Percentiles rank a stretch among this genome's conserved stretches.
phyloP scores from a whole-genome alignment of 495 filamentous ascomycete genomes.

The Chaetomidium leptoderma region DNA sequence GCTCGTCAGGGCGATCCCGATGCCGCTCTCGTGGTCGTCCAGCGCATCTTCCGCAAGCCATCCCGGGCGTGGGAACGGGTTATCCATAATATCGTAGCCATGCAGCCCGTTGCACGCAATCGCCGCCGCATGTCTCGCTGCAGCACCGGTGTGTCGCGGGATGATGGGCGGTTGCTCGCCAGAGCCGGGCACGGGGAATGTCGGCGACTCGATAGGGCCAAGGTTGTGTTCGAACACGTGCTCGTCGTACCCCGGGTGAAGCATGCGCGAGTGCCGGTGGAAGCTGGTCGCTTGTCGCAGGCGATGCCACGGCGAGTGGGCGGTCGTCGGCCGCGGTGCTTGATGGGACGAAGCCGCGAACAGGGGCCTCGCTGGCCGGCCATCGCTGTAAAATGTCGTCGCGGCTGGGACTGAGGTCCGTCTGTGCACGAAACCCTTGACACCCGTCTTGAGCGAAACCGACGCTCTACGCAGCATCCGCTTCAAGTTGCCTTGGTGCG shows the following conservation, averaged over 20 bases:
- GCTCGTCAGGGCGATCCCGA: conserved; percentile 65
- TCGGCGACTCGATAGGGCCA: conserved; percentile 35
- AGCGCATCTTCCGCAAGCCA: conserved; percentile 37
- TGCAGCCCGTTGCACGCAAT: conserved; percentile 49
- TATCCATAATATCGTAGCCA: conserved; percentile 53
- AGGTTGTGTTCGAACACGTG: conserved; percentile 33
- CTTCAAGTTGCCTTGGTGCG: conserved; percentile 34
- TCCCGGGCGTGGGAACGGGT: conserved; percentile 28
- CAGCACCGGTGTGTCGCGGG: conserved; percentile 55
- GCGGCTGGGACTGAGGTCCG: conserved; percentile 45
- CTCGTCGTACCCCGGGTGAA: conserved; percentile 34
- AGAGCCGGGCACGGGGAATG: conserved; percentile 44
- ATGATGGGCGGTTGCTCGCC: conserved; percentile 51
- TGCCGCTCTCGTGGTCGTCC: conserved; percentile 73
- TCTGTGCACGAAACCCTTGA: conserved; percentile 44
- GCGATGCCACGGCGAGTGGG: conserved; percentile 46
- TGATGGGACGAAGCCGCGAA: conserved; percentile 18
- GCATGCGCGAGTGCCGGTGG: conserved; percentile 40
- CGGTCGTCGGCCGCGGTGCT: conserved; percentile 37
- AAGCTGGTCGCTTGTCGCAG: conserved; percentile 49
- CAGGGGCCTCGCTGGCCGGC: conserved; percentile 23
- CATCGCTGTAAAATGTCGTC: conserved; percentile 29
- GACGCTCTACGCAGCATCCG: conserved; percentile 50
- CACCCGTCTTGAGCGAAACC: conserved; percentile 38
- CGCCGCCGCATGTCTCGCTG: conserved; percentile 66